Base-by-base conservation (phyloP, 1,284 basidiomycete species). In the Fomitopsis schrenkii region DNA sequence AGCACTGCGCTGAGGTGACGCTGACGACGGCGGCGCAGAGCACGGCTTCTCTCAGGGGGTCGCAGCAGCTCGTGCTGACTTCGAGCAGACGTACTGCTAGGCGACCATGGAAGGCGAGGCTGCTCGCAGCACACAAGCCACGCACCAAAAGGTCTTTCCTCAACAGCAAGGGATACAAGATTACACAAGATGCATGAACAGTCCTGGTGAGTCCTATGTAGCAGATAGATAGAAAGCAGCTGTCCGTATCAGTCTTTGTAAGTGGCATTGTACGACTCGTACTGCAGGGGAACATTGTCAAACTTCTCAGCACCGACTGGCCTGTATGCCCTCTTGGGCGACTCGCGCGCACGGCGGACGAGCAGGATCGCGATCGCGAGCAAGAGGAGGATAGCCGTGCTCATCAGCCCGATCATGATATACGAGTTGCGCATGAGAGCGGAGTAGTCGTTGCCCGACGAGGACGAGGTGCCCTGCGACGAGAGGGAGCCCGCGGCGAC, bases 41-140 rank as follows among this genome's bases (percentile, higher is more conserved):
- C 78, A 80, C 64, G 80, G 78, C 1, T 77, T 80, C 61, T 70
- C 71, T 59, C 79, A 82, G 66, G 81, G 80, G 22, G 68, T 77
- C 42, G 66, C 64, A 48, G 66, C 64, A 7, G 72, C 72, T 10
- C 64, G 57, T 55, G 53, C n/a, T 5, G 65, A 64, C 33, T 64
- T 70, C 45, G 59, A 9, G 40, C 38, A 15, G 7, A 60, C 19
- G 41, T 59, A 61, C 42, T 61, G 62, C 30, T 63, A 44, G 52
- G 8, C 19, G 15, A 17, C 14, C n/a, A 3, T 2, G 9, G 3
- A 22, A 15, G 38, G 38, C 9, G 12, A 22, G 22, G 22, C 22
- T 1, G 22, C 22, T 22, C 38, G 38, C 38, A 40, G 38, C 38
- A 12, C 9, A 40, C 2, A 14, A 40, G 7, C 35, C 35, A 36